Evolutionary conservation across 208 protist genomes (phyloP).

Genomic region (Leishmania braziliensis): DNA sequence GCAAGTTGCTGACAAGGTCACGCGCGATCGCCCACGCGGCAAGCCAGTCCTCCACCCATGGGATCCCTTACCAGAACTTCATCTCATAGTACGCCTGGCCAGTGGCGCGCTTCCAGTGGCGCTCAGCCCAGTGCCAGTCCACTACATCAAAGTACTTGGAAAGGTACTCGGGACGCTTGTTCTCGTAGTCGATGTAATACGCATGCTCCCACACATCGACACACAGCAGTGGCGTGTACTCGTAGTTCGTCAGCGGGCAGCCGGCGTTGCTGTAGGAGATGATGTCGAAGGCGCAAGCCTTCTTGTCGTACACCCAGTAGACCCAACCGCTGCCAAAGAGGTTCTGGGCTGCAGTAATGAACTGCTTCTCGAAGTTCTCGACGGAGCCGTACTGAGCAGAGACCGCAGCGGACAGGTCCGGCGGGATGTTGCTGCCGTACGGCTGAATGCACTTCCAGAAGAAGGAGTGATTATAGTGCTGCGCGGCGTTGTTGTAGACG

Average conservation of each 20-base stretch:
- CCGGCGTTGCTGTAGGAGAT: constrained; percentile 80
- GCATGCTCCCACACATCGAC: constrained; percentile 95
- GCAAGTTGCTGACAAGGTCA: background rate
- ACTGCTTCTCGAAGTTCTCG: constrained; percentile 80
- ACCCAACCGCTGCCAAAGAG: constrained; percentile 93
- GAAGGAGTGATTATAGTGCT: constrained; percentile 93
- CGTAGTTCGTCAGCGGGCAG: constrained; percentile 67
- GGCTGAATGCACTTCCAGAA: constrained; percentile 93
- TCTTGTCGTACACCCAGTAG: constrained; percentile 87
- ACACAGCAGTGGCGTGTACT: constrained; percentile 78
- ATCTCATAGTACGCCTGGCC: constrained; percentile 90
- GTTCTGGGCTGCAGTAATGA: constrained; percentile 66
- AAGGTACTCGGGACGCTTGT: constrained; percentile 87
- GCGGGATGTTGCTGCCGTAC: constrained; percentile 88
- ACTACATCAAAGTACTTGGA: constrained; percentile 92
- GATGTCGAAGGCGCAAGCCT: constrained; percentile 75
- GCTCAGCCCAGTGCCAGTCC: constrained; percentile 95
- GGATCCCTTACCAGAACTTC: constrained; percentile 66
- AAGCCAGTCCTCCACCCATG: background rate
- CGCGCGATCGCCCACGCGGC: background rate
- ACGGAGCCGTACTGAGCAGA: constrained; percentile 84
- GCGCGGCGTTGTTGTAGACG: constrained; percentile 92
- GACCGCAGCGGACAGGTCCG: constrained; percentile 77
- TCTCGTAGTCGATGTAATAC: constrained; percentile 96
- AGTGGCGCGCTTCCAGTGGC: constrained; percentile 89